Percentiles rank a stretch among this genome's conserved stretches.
phyloP scores from a whole-genome alignment of 352 stramenopile species.

The Globisporangium cederbergense region DNA sequence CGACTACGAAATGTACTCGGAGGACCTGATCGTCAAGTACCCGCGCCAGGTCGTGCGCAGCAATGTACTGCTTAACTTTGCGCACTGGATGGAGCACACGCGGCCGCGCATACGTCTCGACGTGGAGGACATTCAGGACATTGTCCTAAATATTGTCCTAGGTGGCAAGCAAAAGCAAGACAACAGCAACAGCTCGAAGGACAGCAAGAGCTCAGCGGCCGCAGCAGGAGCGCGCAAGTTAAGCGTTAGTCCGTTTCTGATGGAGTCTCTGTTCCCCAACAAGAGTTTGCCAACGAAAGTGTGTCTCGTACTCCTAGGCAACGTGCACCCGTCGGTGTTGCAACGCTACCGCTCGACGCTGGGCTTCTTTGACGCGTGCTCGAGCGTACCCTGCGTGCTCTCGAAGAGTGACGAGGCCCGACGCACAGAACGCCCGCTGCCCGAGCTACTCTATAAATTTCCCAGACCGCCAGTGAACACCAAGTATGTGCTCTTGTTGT shows the following conservation, averaged over 20 bases:
- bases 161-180: not conserved
- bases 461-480: constrained; percentile 57
- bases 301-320: constrained; percentile 67
- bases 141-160: constrained; percentile 51
- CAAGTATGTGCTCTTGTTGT: constrained; percentile 31
- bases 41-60: constrained; percentile 58
- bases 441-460: constrained; percentile 72
- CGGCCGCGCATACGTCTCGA: constrained; percentile 42
- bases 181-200: constrained; percentile 8
- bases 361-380: constrained; percentile 71
- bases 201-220: not conserved
- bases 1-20: constrained; percentile 46
- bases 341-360: constrained; percentile 65
- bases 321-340: constrained; percentile 65
- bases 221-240: constrained; percentile 9
- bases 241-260: constrained; percentile 48
- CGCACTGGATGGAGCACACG: constrained; percentile 56
- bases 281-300: constrained; percentile 52
- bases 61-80: constrained; percentile 72
- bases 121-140: constrained; percentile 57
- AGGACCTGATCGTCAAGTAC: constrained; percentile 65
- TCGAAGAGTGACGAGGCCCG: constrained; percentile 55
- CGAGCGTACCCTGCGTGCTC: constrained; percentile 62
- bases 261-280: constrained; percentile 44
- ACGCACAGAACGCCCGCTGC: constrained; percentile 51